A percentile compares a stretch with the other conserved stretches of the same genome.
Conservation (phyloP, 495 filamentous ascomycete genomes). For the Annulohypoxylon stygium region DNA sequence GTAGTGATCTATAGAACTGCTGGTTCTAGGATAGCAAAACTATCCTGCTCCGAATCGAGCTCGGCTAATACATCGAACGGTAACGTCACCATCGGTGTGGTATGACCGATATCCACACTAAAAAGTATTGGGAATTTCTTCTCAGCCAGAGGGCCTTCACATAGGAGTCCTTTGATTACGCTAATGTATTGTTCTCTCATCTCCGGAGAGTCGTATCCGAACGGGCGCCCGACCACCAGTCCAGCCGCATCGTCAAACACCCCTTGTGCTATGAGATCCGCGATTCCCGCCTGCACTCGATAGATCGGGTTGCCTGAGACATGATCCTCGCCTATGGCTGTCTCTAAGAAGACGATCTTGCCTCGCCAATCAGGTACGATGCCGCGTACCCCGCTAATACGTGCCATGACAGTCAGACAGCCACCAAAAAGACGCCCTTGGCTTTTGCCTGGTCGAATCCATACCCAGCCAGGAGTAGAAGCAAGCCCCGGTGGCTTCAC, state of each 20-base stretch:
- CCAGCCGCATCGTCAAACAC: slow-evolving; percentile 51
- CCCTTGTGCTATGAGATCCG: slow-evolving; percentile 52
- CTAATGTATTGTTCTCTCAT: slow-evolving; percentile 39
- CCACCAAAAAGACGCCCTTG: slow-evolving; percentile 53
- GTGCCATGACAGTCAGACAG: slow-evolving; percentile 46
- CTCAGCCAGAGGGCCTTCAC: slow-evolving; percentile 37
- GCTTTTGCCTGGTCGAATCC: slow-evolving; percentile 42
- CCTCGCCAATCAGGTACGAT: slow-evolving; percentile 45
- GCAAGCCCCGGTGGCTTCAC: slow-evolving; percentile 12
- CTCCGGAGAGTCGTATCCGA: slow-evolving; percentile 43
- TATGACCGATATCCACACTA: slow-evolving; percentile 55
- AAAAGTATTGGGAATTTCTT: slow-evolving; percentile 49
- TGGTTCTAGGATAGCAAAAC: slow-evolving; percentile 52
- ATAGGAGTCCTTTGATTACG: slow-evolving; percentile 42
- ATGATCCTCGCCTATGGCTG: slow-evolving; percentile 43
- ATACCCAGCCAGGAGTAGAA: slow-evolving; percentile 39
- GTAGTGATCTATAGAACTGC: slow-evolving; percentile 38
- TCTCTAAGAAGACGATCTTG: slow-evolving; percentile 53
- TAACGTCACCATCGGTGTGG: slow-evolving; percentile 52
- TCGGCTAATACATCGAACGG: slow-evolving; percentile 47
- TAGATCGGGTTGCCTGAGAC: slow-evolving; percentile 38
- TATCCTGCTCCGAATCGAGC: slow-evolving; percentile 51
- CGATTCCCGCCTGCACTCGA: slow-evolving; percentile 44
- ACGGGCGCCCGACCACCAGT: slow-evolving; percentile 53
- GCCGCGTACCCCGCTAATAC: slow-evolving; percentile 45